These are phyloP conservation scores for Emiliania huxleyi DNA, from an alignment of 78 protist genomes.

Conservation along the genomic window DNA sequence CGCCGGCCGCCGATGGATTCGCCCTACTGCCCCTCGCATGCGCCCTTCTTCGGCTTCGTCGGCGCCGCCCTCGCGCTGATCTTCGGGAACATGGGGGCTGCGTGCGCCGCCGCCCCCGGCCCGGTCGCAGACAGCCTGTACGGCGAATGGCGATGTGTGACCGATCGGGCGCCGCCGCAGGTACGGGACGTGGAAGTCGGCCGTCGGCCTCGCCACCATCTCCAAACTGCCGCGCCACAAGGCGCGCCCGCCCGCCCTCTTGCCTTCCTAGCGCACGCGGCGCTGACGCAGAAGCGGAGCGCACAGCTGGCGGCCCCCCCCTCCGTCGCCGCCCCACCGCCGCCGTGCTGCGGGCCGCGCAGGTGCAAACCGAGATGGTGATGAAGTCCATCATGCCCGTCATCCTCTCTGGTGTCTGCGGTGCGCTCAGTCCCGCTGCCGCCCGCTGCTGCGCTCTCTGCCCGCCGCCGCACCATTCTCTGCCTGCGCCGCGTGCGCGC, in stretches of 20 bases:
- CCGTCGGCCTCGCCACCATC: neutral
- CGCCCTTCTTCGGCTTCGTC: constrained; percentile 9
- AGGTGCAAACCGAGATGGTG: constrained; percentile 10
- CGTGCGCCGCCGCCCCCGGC: neutral
- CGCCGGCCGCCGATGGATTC: too few species aligned
- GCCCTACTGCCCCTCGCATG: neutral
- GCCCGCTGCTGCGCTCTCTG: neutral
- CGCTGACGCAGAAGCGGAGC: too few species aligned
- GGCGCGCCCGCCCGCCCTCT: neutral
- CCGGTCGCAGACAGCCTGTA: neutral
- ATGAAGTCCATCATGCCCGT: constrained; percentile 14
- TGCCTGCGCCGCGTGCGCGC: too few species aligned
- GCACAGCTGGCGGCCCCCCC: neutral
- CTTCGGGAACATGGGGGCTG: constrained; percentile 28
- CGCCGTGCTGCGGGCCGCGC: neutral
- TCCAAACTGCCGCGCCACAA: neutral
- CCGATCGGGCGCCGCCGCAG: neutral
- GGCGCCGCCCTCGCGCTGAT: constrained; percentile 8
- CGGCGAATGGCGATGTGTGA: neutral
- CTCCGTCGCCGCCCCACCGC: neutral
- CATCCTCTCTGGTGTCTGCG: constrained; percentile 6
- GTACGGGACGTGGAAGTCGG: constrained; percentile 1
- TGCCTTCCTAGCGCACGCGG: neutral
- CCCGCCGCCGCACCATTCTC: too few species aligned
- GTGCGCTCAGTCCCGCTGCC: neutral